phyloP scores from a whole-genome alignment of 768 basidiomycete species.

The Phaeolepiota aurea region DNA sequence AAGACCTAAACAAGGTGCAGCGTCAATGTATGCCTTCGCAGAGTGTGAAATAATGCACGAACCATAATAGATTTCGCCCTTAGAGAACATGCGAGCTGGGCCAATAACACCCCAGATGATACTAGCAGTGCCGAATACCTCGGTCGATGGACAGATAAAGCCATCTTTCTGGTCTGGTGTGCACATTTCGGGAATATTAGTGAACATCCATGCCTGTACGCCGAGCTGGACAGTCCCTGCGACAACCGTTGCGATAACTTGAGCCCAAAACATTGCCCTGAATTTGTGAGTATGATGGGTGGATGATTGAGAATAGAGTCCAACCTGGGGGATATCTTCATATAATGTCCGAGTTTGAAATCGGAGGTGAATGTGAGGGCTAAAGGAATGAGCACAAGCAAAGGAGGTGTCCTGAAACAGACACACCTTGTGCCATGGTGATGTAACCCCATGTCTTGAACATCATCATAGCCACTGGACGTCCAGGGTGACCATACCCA shows the following conservation, averaged over 20 bases:
- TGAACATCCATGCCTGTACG: constrained; percentile 61
- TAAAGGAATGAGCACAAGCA: constrained; percentile 38
- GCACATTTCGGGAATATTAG: constrained; percentile 43
- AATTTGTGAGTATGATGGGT: constrained; percentile 32
- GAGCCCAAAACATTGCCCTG: constrained; percentile 45
- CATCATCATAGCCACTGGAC: constrained; percentile 63
- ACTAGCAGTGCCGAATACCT: constrained; percentile 49
- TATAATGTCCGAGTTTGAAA: constrained; percentile 66
- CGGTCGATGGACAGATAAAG: constrained; percentile 43
- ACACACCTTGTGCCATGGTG: constrained; percentile 1
- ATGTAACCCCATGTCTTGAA: constrained; percentile 60
- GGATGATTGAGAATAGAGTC: constrained; percentile 1
- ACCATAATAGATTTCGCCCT: constrained; percentile 50
- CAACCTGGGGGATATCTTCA: constrained; percentile 54
- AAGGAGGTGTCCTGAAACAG: not conserved
- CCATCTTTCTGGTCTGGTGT: constrained; percentile 31
- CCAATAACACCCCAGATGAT: constrained; percentile 58
- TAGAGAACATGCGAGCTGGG: constrained; percentile 44
- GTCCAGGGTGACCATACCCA: constrained; percentile 67
- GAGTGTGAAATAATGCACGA: no score
- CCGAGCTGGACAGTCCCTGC: constrained; percentile 61
- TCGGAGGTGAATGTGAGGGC: constrained; percentile 52
- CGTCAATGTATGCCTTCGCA: no score
- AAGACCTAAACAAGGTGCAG: constrained; percentile 25
- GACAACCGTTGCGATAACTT: constrained; percentile 37